Conservation (phyloP, 1,284 basidiomycete genomes). For the Apiotrichum porosum region DNA sequence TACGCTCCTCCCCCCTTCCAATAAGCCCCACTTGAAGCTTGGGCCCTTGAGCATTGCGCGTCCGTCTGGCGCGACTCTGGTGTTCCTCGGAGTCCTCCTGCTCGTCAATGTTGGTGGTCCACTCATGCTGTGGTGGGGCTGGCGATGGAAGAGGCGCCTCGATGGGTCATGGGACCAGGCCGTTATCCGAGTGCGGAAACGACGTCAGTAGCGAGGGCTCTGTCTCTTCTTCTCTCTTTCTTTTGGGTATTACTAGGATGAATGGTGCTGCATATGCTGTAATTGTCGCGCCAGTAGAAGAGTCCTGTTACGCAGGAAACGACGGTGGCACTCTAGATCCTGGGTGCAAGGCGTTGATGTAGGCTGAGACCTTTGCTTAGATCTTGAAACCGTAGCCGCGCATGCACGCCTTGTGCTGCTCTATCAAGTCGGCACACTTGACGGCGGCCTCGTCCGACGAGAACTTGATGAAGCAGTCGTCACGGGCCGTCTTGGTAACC, state of each 20-base stretch:
- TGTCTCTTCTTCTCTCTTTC: no score
- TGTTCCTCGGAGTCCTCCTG: conserved; percentile 22
- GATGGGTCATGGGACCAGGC: conserved; percentile 45
- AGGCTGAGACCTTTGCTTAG: conserved; percentile 39
- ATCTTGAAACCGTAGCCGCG: conserved; percentile 77
- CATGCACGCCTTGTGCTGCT: conserved; percentile 86
- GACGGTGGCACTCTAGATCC: no score
- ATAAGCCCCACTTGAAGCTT: background rate
- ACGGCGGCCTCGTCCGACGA: conserved; percentile 65
- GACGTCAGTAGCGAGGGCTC: no score
- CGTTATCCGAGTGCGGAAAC: conserved; percentile 30
- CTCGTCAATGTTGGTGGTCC: conserved; percentile 40
- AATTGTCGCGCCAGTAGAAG: background rate
- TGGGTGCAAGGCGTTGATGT: background rate
- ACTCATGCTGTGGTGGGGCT: conserved; percentile 36
- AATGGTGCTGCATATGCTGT: conserved; percentile 13
- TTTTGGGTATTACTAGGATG: background rate
- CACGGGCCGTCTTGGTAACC: conserved; percentile 80
- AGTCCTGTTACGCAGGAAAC: no score
- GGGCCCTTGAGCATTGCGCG: background rate
- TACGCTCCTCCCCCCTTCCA: conserved; percentile 16
- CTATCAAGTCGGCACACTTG: conserved; percentile 74
- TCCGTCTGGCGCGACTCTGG: conserved; percentile 17
- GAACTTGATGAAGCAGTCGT: conserved; percentile 85
- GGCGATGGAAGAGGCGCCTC: conserved; percentile 41